These are phyloP conservation scores for Chaetomium strumarium DNA, from an alignment of 2,329 filamentous ascomycete genomes.

Conservation along the genomic window DNA sequence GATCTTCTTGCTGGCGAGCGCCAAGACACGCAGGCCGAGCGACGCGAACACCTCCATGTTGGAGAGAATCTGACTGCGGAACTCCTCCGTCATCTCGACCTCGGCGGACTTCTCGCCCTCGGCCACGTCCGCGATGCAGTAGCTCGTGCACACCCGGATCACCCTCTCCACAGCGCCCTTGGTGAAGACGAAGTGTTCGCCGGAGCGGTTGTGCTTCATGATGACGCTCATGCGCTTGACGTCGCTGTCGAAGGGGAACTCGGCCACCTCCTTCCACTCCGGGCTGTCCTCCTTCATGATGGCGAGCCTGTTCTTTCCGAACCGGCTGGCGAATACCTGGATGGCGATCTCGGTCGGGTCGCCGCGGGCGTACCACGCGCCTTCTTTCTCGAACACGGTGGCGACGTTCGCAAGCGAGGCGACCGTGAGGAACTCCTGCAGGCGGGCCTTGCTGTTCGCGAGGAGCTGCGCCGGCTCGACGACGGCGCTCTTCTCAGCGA, in stretches of 20 bases:
- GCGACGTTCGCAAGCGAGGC: conserved; percentile 32
- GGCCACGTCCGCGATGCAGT: conserved; percentile 37
- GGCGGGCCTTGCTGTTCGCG: conserved; percentile 42
- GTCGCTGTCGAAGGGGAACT: conserved; percentile 68
- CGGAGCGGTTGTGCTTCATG: conserved; percentile 47
- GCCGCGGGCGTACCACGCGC: conserved; percentile 43
- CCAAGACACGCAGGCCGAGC: conserved; percentile 64
- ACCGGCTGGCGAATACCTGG: conserved; percentile 66
- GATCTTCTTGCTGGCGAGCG: conserved; percentile 52
- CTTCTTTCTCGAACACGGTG: conserved; percentile 30
- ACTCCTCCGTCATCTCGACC: conserved; percentile 42
- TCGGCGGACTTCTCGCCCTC: conserved; percentile 42
- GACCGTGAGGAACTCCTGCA: conserved; percentile 41
- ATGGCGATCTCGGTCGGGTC: conserved; percentile 71
- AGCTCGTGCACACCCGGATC: conserved; percentile 48
- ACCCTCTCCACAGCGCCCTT: conserved; percentile 56
- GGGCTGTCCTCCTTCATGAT: conserved; percentile 33
- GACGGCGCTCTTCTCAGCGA: conserved; percentile 24
- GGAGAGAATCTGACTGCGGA: conserved; percentile 41
- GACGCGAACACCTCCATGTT: conserved; percentile 52
- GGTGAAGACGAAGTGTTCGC: conserved; percentile 36
- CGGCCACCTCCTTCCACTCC: conserved; percentile 44
- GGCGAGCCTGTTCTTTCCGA: conserved; percentile 45
- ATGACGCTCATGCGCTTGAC: conserved; percentile 72
- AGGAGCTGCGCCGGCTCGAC: conserved; percentile 30